Evolutionary conservation across 306 rosid genomes (phyloP).

Genomic region (Trichosanthes cucumerina): DNA sequence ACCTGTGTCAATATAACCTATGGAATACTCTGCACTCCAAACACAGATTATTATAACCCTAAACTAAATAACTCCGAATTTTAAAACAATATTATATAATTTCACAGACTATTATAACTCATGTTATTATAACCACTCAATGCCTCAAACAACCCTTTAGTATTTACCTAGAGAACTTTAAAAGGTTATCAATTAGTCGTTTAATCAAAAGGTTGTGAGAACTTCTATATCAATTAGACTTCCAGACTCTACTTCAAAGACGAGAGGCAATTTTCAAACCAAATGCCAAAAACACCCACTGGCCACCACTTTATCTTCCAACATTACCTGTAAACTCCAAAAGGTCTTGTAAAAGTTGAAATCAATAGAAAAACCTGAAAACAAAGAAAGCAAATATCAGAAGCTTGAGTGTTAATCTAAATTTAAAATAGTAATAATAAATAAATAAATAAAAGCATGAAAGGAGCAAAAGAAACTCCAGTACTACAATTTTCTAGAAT

Average conservation of each 20-base stretch:
- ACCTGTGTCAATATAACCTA: too few species aligned
- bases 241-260: neutral
- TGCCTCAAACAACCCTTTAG: too few species aligned
- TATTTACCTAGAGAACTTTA: neutral
- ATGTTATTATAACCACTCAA: too few species aligned
- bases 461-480: neutral
- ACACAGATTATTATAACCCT: too few species aligned
- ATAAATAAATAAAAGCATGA: neutral
- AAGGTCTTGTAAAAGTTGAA: conserved; percentile 95
- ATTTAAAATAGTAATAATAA: neutral
- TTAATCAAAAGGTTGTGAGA: neutral
- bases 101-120: too few species aligned
- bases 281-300: neutral
- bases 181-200: neutral
- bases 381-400: conserved; percentile 10
- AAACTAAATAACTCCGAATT: too few species aligned
- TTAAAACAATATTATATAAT: too few species aligned
- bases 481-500: neutral
- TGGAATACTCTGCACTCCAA: too few species aligned
- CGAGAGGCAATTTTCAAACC: neutral
- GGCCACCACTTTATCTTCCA: conserved; percentile 13
- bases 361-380: conserved; percentile 88
- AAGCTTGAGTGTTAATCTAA: neutral
- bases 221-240: neutral
- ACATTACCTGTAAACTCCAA: conserved; percentile 89